Evolutionary conservation across 495 filamentous ascomycete genomes (phyloP).

Genomic region (Alectoria sarmentosa): DNA sequence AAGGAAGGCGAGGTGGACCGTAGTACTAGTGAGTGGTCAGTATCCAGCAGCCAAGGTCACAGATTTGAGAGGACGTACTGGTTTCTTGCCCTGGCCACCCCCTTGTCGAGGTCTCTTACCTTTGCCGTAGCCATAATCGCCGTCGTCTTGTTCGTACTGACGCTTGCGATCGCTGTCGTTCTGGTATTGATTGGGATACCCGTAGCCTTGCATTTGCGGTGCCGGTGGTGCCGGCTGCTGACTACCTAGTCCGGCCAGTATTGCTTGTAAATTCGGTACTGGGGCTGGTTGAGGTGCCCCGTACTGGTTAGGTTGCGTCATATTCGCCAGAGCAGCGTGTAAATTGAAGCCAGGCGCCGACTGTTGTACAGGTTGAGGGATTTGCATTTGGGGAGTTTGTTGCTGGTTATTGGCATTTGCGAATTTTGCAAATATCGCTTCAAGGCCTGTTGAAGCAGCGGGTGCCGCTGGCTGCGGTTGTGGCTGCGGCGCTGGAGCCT

Average conservation of each 20-base stretch:
- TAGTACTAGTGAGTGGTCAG: constrained; percentile 16
- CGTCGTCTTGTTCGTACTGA: constrained; percentile 24
- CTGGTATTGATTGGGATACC: constrained; percentile 21
- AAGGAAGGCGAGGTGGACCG: constrained; percentile 42
- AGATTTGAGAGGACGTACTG: not conserved
- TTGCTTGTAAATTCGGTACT: constrained; percentile 22
- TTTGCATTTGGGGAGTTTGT: constrained; percentile 25
- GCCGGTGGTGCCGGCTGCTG: constrained; percentile 19
- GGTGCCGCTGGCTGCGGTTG: constrained; percentile 27
- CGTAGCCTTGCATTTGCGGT: constrained; percentile 23
- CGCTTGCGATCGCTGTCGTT: constrained; percentile 28
- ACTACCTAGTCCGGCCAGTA: constrained; percentile 23
- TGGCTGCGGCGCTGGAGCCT: constrained; percentile 34
- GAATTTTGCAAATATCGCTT: constrained; percentile 45
- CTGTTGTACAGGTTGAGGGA: constrained; percentile 26
- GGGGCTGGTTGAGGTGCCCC: constrained; percentile 11
- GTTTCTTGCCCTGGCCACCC: constrained; percentile 20
- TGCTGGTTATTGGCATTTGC: constrained; percentile 34
- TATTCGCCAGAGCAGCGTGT: constrained; percentile 24
- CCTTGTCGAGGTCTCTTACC: constrained; percentile 19
- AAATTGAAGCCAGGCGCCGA: constrained; percentile 20
- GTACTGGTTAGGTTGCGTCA: constrained; percentile 21
- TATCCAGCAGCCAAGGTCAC: not conserved
- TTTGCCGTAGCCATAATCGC: constrained; percentile 24
- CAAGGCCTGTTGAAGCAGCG: constrained; percentile 34